Base-by-base conservation (phyloP, 305 asterid species). In the Fraxinus paxiana region DNA sequence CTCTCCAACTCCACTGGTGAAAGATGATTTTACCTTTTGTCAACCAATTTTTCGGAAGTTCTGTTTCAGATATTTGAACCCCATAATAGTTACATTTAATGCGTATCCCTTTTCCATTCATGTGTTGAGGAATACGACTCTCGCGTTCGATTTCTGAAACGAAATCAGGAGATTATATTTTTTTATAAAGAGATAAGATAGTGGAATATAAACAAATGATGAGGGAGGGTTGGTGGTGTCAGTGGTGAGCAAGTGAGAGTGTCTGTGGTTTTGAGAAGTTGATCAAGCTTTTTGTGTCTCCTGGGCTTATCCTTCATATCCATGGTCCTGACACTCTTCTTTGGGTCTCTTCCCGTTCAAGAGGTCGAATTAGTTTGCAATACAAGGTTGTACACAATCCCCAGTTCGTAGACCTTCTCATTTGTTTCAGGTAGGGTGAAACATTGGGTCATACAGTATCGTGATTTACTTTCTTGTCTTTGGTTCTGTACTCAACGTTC, bases 41-140 rank as follows among this genome's bases (percentile, higher is more conserved):
- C 30, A 2, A 59, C 30, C 28, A 26, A 3, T 24, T 65, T 63
- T 65, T 65, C 1, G 35, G 35, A 65, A 65, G 1, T 65, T 26
- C 17, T 24, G 35, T 65, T 24, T 65, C 4, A 7, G 73, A 65
- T 65, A 24, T 28, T 28, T 26, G 73, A 26, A 12, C 73, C 73
- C 73, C 37, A 26, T 13, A 9, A 28, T 28, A 65, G 73, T 17
- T 65, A 65, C 73, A 26, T 10, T 28, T 63, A 15, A 65, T 17
- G 15, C 3, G 17, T 26, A 26, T 65, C 20, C 20, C 37, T 1
- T 26, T 65, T 10, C 8, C 37, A 26, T 65, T 65, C 73, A 26
- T 26, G 35, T 83, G 86, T 82, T 74, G 80, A 78, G 85, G 88
- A 88, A 86, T 84, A 87, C 87, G 86, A 90, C 80, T 82, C 79